Conservation (phyloP, 75 land plant genomes). For the Ceratopteris richardii region DNA sequence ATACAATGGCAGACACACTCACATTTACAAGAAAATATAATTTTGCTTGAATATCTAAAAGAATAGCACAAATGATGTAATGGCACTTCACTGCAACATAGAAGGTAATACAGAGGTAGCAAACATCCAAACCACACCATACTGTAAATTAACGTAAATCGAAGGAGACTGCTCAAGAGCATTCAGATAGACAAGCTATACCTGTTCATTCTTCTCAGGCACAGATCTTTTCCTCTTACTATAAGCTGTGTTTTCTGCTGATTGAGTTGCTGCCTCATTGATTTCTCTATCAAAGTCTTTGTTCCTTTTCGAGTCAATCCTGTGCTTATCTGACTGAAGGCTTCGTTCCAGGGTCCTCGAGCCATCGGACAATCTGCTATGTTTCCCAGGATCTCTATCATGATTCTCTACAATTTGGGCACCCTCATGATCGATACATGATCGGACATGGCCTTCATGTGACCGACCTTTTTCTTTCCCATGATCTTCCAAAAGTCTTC, state of each 20-base stretch:
- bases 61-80: too few species aligned
- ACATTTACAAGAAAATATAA: too few species aligned
- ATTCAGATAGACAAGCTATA: too few species aligned
- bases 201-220: conserved; percentile 4
- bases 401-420: not conserved
- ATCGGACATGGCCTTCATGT: not conserved
- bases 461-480: not conserved
- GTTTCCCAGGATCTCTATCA: not conserved
- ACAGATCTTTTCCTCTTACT: conserved; percentile 3
- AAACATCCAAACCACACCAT: too few species aligned
- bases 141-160: too few species aligned
- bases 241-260: not conserved
- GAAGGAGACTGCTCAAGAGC: too few species aligned
- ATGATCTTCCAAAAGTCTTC: not conserved
- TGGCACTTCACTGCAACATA: too few species aligned
- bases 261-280: not conserved
- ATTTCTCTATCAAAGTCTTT: conserved; percentile 1
- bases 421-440: not conserved
- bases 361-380: not conserved
- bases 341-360: not conserved
- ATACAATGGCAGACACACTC: too few species aligned
- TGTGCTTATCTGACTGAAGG: not conserved
- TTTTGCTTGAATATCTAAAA: too few species aligned
- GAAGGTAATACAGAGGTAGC: too few species aligned
- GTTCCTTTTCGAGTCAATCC: not conserved